Evolutionary conservation across 129 eudicot genomes (phyloP).

Genomic region (Sambucus nigra): DNA sequence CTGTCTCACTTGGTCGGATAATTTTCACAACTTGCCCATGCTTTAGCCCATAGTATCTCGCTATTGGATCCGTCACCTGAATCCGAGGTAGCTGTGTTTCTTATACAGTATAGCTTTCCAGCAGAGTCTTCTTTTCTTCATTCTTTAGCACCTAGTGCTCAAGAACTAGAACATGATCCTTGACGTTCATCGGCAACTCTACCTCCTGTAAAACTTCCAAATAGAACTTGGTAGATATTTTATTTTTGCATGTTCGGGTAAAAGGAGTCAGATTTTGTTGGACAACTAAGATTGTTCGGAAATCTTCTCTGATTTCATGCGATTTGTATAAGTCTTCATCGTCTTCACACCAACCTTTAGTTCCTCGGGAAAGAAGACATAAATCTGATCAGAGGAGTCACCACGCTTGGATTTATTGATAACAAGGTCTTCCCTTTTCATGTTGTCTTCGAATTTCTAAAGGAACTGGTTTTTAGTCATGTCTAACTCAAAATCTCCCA

Average conservation of each 20-base stretch:
- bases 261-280: constrained; percentile 76
- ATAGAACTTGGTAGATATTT: constrained; percentile 66
- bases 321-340: constrained; percentile 56
- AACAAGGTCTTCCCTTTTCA: constrained; percentile 78
- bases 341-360: constrained; percentile 89
- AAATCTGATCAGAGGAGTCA: constrained; percentile 67
- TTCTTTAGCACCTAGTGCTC: constrained; percentile 61
- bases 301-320: constrained; percentile 82
- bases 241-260: constrained; percentile 63
- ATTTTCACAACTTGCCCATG: constrained; percentile 85
- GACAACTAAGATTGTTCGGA: constrained; percentile 76
- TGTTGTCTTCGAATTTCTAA: constrained; percentile 62
- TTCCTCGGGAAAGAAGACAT: constrained; percentile 85
- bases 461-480: constrained; percentile 58
- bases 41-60: constrained; percentile 75
- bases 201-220: constrained; percentile 85
- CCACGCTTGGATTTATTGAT: constrained; percentile 44
- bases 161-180: constrained; percentile 67
- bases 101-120: constrained; percentile 80
- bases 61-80: constrained; percentile 73
- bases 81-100: constrained; percentile 93
- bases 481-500: constrained; percentile 55
- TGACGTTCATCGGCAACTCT: constrained; percentile 72
- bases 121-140: constrained; percentile 75
- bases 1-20: constrained; percentile 83